Base-by-base conservation (phyloP, 2,329 filamentous ascomycete species). In the Sclerotinia spermophila region DNA sequence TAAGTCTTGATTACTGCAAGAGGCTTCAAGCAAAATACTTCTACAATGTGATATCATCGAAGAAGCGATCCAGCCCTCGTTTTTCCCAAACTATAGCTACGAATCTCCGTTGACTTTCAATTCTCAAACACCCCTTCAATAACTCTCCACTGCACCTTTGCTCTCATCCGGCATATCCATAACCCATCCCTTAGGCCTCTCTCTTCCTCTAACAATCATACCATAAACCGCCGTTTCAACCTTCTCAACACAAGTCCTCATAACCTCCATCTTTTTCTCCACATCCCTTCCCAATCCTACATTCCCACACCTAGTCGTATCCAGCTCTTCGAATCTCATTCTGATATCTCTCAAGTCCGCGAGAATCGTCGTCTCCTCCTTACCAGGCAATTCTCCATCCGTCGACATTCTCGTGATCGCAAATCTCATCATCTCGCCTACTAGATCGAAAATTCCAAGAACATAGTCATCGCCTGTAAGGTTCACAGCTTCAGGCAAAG, bases 341-440 rank as follows among this genome's bases (percentile, higher is more conserved):
- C 92, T 88, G 73, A 98, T 85, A 62, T 89, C 86, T 77, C 95
- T 90, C 79, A 98, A 86, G 81, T 98, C 96, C 13, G 87, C 84
- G 65, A 98, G 83, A 58, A 98, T 91, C 8, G 89, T 89, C 53
- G 88, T 81, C 21, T 83, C 76, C 73, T 80, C 74, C 74, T 58
- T 71, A 42, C 82, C 82, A 5, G 83, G 84, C 73, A 84, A 80
- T 75, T 80, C 75, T 72, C 78, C 79, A 51, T 72, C 90, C 7
- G 94, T 91, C 1, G 94, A 94, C 79, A 97, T 92, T 38, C 90
- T 89, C 8, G 94, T 94, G 66, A 97, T 96, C 0, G 93, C 94
- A 81, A 97, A 98, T 42, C 94, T 88, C 96, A 99, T 99, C 84
- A 98, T 85, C 83, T 99, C 96, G 53, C 96, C 96, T 1, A 94